These are phyloP conservation scores for Flammula alnicola DNA, from an alignment of 1,284 basidiomycete species.

Conservation along the genomic window DNA sequence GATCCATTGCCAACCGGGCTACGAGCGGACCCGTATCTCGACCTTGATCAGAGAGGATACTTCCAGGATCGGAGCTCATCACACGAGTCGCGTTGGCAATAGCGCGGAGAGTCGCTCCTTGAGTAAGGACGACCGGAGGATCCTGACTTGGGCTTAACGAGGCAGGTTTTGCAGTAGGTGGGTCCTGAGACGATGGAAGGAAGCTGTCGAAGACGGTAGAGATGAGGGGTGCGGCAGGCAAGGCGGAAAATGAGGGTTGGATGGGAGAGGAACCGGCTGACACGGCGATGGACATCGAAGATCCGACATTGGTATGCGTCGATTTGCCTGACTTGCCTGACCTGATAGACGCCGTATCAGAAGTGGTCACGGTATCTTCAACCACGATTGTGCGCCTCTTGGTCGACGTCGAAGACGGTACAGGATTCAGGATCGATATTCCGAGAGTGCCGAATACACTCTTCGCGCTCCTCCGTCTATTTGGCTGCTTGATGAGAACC, in stretches of 20 bases:
- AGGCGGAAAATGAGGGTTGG: slow-evolving; percentile 39
- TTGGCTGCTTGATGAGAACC: slow-evolving; percentile 25
- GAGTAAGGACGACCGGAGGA: slow-evolving; percentile 38
- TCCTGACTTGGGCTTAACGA: slow-evolving; percentile 32
- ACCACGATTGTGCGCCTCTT: slow-evolving; percentile 19
- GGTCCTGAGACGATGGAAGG: slow-evolving; percentile 16
- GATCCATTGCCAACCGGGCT: slow-evolving; percentile 67
- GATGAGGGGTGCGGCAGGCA: slow-evolving; percentile 49
- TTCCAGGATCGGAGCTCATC: slow-evolving; percentile 80
- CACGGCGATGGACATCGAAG: slow-evolving; percentile 21
- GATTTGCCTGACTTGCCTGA: slow-evolving; percentile 32
- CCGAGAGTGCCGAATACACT: slow-evolving; percentile 75
- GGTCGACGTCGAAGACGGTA: slow-evolving; percentile 30
- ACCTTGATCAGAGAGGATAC: slow-evolving; percentile 73
- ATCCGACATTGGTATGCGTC: slow-evolving; percentile 23
- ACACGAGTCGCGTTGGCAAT: slow-evolving; percentile 87
- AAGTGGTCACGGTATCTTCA: slow-evolving; percentile 22
- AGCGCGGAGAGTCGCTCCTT: slow-evolving; percentile 71
- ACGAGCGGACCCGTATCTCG: slow-evolving; percentile 66
- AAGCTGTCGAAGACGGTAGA: slow-evolving; percentile 42
- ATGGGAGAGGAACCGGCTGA: slow-evolving; percentile 48
- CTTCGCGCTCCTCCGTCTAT: slow-evolving; percentile 50
- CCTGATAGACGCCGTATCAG: slow-evolving; percentile 35
- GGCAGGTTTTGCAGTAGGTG: slow-evolving; percentile 26
- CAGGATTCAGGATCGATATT: slow-evolving; percentile 65